Evolutionary conservation across 2,329 filamentous ascomycete genomes (phyloP), one percentile per base, ranked within the genome.

Genomic region (Saccharata proteae): DNA sequence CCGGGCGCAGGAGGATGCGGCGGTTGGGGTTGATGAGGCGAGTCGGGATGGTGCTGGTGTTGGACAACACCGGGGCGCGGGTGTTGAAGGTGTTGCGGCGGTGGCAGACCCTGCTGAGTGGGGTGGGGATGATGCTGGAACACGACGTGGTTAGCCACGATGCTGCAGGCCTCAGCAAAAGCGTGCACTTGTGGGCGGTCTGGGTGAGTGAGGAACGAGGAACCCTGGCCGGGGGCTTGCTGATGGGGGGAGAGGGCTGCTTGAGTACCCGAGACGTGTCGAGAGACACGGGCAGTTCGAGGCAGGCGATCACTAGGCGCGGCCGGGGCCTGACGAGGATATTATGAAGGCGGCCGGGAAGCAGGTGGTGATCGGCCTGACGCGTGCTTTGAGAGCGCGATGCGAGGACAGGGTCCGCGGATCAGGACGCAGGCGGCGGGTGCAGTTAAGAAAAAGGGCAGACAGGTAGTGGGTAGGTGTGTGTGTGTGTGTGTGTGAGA

Each of bases 71-170:
- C 71, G 41, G 79, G 74, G 54, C 80, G 73, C 47, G 76, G 69
- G 54, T 80, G 75, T 44, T 80, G 78, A 44, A 79, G 49, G 36
- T 46, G 65, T 45, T 66, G 62, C 40, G 63, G 64, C 49, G 64
- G 58, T 48, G 74, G 71, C 60, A 77, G 74, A 71, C 77, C 78
- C 66, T 80, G 74, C 60, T 74, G 74, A 55, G 73, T 62, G 57
- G 77, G 72, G 65, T 80, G 76, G 62, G 74, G 69, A 65, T 80
- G 77, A 70, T 81, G 77, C 77, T 83, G 73, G 48, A 28, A 26
- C 28, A 28, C 27, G 16, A 20, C n/a, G 25, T n/a, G 22, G 40
- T 40, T 36, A 42, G 35, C 28, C 23, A 31, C 24, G 6, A 7
- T n/a, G n/a, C n/a, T n/a, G n/a, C n/a, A n/a, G n/a, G n/a, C n/a